Percentiles rank a stretch among this genome's conserved stretches.
Conservation (phyloP, 495 filamentous ascomycete genomes). For the Jackrogersella multiformis region DNA sequence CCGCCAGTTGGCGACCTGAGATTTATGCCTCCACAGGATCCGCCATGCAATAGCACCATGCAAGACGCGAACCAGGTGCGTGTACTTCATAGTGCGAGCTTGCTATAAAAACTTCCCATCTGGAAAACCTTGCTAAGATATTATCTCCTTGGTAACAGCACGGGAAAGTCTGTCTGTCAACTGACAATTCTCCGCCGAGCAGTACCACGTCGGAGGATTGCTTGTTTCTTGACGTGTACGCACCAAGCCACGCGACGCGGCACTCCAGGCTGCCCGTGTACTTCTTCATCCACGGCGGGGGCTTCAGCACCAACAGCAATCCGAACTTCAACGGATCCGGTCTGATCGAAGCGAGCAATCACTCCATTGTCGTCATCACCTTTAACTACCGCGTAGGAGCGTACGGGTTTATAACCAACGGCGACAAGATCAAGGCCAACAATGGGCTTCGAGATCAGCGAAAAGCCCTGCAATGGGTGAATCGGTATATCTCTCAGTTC, state of each 20-base stretch:
- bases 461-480: slow-evolving; percentile 76
- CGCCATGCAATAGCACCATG: slow-evolving; percentile 42
- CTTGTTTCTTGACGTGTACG: slow-evolving; percentile 73
- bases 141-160: slow-evolving; percentile 29
- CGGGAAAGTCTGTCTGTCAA: slow-evolving; percentile 39
- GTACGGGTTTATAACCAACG: slow-evolving; percentile 46
- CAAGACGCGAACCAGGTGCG: slow-evolving; percentile 36
- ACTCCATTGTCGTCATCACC: slow-evolving; percentile 70
- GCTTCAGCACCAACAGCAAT: slow-evolving; percentile 67
- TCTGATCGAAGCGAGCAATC: slow-evolving; percentile 64
- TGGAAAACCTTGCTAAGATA: background rate
- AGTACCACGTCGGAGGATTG: slow-evolving; percentile 62
- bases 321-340: slow-evolving; percentile 64
- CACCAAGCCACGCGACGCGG: slow-evolving; percentile 61
- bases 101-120: background rate
- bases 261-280: slow-evolving; percentile 65
- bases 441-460: slow-evolving; percentile 73
- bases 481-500: slow-evolving; percentile 71
- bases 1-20: slow-evolving; percentile 66
- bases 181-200: slow-evolving; percentile 21
- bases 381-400: slow-evolving; percentile 68
- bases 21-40: slow-evolving; percentile 67
- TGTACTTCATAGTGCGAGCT: background rate
- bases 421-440: slow-evolving; percentile 54
- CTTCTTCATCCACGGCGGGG: slow-evolving; percentile 76